Percentiles rank a stretch among this genome's conserved stretches.
Evolutionary conservation across 495 filamentous ascomycete species (phyloP).

Genomic region (Poronia punctata): DNA sequence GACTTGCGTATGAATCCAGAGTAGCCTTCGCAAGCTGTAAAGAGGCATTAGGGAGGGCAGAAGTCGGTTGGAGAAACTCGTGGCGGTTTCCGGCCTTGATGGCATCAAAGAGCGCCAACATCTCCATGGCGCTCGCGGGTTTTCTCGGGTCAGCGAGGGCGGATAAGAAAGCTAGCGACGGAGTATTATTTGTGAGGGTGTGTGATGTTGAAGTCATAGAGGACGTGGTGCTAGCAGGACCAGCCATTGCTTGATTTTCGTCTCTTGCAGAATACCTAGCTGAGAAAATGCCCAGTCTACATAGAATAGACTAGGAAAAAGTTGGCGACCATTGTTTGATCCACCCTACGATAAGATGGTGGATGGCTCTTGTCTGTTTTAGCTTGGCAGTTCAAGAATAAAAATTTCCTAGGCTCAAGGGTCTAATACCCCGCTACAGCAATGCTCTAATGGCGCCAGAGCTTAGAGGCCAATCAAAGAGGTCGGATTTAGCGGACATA

Average conservation of each 20-base stretch:
- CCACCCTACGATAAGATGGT: not conserved
- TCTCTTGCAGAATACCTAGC: not conserved
- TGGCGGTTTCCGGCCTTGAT: slow-evolving; percentile 45
- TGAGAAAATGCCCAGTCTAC: not conserved
- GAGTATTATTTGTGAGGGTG: slow-evolving; percentile 39
- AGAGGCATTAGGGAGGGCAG: slow-evolving; percentile 54
- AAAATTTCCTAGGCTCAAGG: slow-evolving; percentile 23
- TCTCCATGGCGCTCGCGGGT: slow-evolving; percentile 25
- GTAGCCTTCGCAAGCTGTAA: slow-evolving; percentile 65
- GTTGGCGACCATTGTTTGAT: slow-evolving; percentile 3
- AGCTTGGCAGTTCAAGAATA: slow-evolving; percentile 7
- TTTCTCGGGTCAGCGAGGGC: slow-evolving; percentile 21
- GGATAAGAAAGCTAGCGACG: slow-evolving; percentile 28
- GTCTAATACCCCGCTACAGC: slow-evolving; percentile 12
- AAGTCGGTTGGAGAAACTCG: slow-evolving; percentile 62
- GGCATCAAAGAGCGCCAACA: slow-evolving; percentile 42
- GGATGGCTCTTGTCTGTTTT: slow-evolving; percentile 2
- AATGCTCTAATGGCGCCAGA: slow-evolving; percentile 1
- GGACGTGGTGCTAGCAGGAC: slow-evolving; percentile 40
- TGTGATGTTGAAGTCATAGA: slow-evolving; percentile 51
- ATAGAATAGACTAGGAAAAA: not conserved
- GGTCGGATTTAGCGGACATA: too few relatives aligned
- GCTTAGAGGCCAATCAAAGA: too few relatives aligned
- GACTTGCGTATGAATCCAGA: slow-evolving; percentile 66
- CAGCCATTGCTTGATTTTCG: slow-evolving; percentile 34